Conservation (phyloP, 192 early-diverging fungal species). For the Coemansia sp. region DNA sequence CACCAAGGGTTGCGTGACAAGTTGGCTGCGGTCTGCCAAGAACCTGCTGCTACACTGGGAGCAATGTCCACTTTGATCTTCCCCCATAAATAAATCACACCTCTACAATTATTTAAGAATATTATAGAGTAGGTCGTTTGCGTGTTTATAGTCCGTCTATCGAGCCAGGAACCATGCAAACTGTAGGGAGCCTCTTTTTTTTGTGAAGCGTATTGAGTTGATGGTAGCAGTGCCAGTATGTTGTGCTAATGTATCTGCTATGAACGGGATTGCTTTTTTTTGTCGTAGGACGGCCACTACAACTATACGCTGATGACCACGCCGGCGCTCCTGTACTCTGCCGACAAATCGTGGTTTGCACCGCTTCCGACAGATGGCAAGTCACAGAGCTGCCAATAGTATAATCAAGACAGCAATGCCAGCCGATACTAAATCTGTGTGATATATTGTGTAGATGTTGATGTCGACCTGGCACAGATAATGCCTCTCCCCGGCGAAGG, state of each 20-base stretch:
- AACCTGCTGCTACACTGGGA: constrained; percentile 33
- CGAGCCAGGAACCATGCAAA: too few relatives aligned
- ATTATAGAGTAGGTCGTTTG: too few relatives aligned
- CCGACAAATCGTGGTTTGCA: constrained; percentile 31
- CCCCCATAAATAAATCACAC: too few relatives aligned
- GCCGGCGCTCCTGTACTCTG: constrained; percentile 20
- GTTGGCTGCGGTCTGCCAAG: constrained; percentile 36
- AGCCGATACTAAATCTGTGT: background rate
- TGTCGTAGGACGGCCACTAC: constrained; percentile 23
- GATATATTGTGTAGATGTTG: constrained; percentile 20
- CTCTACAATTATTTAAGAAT: too few relatives aligned
- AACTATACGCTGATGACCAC: constrained; percentile 34
- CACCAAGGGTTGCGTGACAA: constrained; percentile 19
- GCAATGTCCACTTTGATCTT: background rate
- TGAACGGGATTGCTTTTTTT: background rate
- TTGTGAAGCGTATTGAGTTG: background rate
- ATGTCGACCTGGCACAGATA: constrained; percentile 28
- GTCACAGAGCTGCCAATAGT: background rate
- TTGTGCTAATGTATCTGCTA: too few relatives aligned
- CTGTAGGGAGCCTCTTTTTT: too few relatives aligned
- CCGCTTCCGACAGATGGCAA: constrained; percentile 26
- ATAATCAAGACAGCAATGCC: too few relatives aligned
- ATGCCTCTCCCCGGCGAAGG: constrained; percentile 44
- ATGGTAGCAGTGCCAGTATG: too few relatives aligned
- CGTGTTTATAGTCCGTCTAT: too few relatives aligned